Evolutionary conservation across 2,329 filamentous ascomycete genomes (phyloP), one percentile per base, ranked within the genome.

Genomic region (Setomelanomma holmii): DNA sequence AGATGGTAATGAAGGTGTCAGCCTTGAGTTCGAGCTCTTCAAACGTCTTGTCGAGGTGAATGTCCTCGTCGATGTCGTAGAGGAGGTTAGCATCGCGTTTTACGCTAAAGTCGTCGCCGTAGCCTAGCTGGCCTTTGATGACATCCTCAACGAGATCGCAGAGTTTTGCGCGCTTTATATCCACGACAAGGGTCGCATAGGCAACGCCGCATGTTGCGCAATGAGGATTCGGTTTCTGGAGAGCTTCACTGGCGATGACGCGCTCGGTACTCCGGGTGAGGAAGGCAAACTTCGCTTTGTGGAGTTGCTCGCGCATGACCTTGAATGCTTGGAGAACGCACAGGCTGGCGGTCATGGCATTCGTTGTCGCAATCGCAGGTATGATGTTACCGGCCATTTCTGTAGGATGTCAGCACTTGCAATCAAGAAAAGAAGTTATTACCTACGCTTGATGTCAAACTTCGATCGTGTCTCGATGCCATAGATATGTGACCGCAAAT

Each of bases 371-470:
- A 70, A 99, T 99, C 1, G 95, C 95, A 1, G 95, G 95, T 55
- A 99, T 99, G 66, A 99, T 99, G 72, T 99, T 99, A 47, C 95
- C 95, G 4, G 95, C 95, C 93, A 98, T 99, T 76, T 99, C 90
- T 83, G 55, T 43, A 19, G 16, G 4, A 19, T 22, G 51, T 65
- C 35, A 59, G 52, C 39, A 47, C 23, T 12, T 21, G 16, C 6
- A 19, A 19, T 11, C 11, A 27, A 5, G n/a, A 11, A 21, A 12
- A 24, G 4, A n/a, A 5, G 17, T 5, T 43, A n/a, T 21, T 4
- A 48, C 79, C 60, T 66, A 84, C 82, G 85, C 78, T 99, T 99
- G 67, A 95, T 93, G 70, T 98, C 93, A 69, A 98, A 99, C 53
- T 96, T 91, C 19, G 92, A 96, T 73, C 91, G 93, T 4, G 81